Conservation (phyloP, 2,329 filamentous ascomycete species). For the Leptographium galeiforme region DNA sequence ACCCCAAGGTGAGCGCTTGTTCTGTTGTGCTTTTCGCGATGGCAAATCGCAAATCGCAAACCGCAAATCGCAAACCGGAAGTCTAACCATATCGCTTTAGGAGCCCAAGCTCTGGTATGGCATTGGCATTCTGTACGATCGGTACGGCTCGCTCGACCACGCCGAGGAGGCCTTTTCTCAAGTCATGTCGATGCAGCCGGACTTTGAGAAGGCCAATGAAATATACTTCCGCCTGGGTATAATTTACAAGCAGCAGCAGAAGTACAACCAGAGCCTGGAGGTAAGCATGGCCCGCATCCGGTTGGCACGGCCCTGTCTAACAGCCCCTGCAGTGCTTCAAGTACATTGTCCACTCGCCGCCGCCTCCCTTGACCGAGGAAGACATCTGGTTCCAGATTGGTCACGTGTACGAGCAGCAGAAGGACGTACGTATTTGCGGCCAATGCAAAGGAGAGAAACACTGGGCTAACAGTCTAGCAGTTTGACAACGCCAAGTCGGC, state of each 20-base stretch:
- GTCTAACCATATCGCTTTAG: conserved; percentile 15
- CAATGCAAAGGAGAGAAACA: conserved; percentile 13
- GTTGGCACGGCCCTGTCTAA: conserved; percentile 11
- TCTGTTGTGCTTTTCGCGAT: not conserved
- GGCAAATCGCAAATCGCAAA: not conserved
- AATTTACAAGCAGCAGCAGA: conserved; percentile 97
- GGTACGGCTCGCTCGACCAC: conserved; percentile 91
- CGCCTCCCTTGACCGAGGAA: conserved; percentile 84
- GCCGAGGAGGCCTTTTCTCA: conserved; percentile 97
- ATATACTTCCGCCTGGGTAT: conserved; percentile 99
- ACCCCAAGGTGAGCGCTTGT: conserved; percentile 61
- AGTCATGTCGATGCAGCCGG: conserved; percentile 96
- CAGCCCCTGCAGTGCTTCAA: conserved; percentile 66
- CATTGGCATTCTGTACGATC: conserved; percentile 92
- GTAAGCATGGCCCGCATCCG: conserved; percentile 34
- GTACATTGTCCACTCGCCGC: conserved; percentile 89
- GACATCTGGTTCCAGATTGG: conserved; percentile 99
- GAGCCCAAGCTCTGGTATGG: conserved; percentile 98
- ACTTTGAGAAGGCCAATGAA: conserved; percentile 97
- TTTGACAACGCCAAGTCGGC: conserved; percentile 88
- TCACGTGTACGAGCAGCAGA: conserved; percentile 96
- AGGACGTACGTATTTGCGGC: conserved; percentile 58
- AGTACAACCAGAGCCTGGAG: conserved; percentile 83
- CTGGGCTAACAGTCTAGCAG: conserved; percentile 30
- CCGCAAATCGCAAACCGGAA: not conserved